Percentiles rank a stretch among this genome's conserved stretches.
Evolutionary conservation across 1,139 yeast species (phyloP).

Genomic region (Pichia sp.): DNA sequence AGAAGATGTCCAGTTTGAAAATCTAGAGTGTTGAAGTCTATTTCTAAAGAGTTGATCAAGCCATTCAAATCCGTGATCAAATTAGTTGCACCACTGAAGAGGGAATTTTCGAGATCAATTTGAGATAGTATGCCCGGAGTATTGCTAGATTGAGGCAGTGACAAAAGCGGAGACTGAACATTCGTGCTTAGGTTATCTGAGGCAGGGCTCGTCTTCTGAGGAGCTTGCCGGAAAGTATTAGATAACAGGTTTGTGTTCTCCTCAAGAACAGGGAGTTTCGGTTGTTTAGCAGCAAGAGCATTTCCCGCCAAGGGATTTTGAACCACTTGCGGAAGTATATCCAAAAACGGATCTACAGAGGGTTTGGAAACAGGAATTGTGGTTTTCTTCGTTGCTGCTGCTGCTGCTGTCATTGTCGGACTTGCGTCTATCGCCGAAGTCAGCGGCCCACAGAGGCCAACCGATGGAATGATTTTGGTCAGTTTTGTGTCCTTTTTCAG

Average conservation of each 20-base stretch:
- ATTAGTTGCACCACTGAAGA: conserved; percentile 49
- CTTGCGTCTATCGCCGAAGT: background rate
- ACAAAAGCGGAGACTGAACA: background rate
- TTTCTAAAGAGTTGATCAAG: conserved; percentile 33
- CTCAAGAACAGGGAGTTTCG: background rate
- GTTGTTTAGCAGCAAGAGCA: background rate
- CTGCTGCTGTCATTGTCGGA: background rate
- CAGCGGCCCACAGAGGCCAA: background rate
- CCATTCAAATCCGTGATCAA: conserved; percentile 50
- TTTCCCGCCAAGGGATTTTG: conserved; percentile 29
- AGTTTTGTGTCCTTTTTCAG: conserved; percentile 13
- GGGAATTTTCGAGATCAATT: conserved; percentile 27
- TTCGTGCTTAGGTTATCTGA: background rate
- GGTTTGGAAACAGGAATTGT: conserved; percentile 7
- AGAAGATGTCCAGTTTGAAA: conserved; percentile 2
- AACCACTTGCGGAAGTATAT: conserved; percentile 30
- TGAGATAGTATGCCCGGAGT: conserved; percentile 5
- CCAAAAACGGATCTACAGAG: conserved; percentile 16
- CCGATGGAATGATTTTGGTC: background rate
- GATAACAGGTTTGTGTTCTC: background rate
- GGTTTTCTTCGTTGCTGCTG: background rate
- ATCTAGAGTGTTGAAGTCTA: conserved; percentile 17
- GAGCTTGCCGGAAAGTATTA: background rate
- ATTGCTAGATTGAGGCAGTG: background rate
- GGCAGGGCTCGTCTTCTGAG: background rate